Conservation (phyloP, 1,284 basidiomycete genomes). For the Marasmius tenuissimus region DNA sequence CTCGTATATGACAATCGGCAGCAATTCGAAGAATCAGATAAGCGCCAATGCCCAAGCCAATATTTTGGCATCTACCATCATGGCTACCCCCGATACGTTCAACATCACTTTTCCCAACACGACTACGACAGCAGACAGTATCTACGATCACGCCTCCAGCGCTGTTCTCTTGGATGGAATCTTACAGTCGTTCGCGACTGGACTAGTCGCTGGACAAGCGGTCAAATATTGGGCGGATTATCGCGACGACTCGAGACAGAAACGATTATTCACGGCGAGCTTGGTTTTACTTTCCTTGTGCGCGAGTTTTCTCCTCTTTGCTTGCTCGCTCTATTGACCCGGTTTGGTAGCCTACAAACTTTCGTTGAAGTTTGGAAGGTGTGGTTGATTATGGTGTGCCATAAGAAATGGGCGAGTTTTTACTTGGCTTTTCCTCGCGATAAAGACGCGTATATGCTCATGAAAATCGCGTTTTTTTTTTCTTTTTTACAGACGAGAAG, state of each 20-base stretch:
- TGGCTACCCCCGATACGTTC: neutral
- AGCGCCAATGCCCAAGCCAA: too few species aligned
- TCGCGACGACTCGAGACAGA: conserved; percentile 39
- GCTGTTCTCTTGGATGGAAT: conserved; percentile 42
- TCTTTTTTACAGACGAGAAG: neutral
- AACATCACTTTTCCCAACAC: neutral
- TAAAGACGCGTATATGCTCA: neutral
- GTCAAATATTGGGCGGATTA: conserved; percentile 45
- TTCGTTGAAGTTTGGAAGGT: conserved; percentile 47
- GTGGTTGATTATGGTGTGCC: conserved; percentile 41
- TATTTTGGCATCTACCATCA: neutral
- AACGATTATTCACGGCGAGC: conserved; percentile 39
- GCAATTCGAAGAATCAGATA: too few species aligned
- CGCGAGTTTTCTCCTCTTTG: conserved; percentile 15
- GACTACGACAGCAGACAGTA: neutral
- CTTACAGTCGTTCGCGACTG: conserved; percentile 43
- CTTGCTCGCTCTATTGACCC: neutral
- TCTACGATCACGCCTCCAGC: conserved; percentile 22
- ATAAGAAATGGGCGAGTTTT: conserved; percentile 29
- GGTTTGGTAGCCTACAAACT: conserved; percentile 41
- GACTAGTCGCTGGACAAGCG: conserved; percentile 46
- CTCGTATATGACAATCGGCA: too few species aligned
- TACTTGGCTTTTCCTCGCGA: too few species aligned
- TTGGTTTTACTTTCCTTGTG: conserved; percentile 44
- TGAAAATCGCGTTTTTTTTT: neutral